phyloP scores from a whole-genome alignment of 768 basidiomycete species.

The Trametes gibbosa region DNA sequence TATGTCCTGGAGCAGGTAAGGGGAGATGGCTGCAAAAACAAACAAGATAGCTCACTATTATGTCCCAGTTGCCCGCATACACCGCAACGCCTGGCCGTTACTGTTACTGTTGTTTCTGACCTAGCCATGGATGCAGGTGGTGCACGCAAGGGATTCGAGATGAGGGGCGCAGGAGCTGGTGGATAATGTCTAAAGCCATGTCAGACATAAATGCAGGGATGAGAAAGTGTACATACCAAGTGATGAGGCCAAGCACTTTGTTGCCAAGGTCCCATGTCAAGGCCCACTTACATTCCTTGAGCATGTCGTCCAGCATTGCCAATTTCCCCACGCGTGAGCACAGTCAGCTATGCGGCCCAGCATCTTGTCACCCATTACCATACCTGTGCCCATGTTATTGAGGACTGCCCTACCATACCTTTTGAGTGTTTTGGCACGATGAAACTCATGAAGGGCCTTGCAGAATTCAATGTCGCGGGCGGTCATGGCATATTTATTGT shows the following conservation, averaged over 20 bases:
- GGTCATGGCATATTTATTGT: neutral
- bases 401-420: conserved; percentile 7
- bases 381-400: conserved; percentile 15
- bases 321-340: conserved; percentile 26
- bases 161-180: too few relatives aligned
- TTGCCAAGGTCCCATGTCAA: conserved; percentile 8
- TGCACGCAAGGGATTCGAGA: too few relatives aligned
- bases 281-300: conserved; percentile 25
- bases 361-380: conserved; percentile 23
- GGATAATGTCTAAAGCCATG: neutral
- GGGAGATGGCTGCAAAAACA: too few relatives aligned
- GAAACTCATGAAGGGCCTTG: conserved; percentile 17
- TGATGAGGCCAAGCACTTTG: neutral
- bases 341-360: conserved; percentile 26
- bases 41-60: too few relatives aligned
- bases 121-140: too few relatives aligned
- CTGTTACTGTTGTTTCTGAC: too few relatives aligned
- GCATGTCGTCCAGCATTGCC: conserved; percentile 8
- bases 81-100: too few relatives aligned
- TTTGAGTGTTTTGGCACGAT: conserved; percentile 1
- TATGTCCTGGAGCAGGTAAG: too few relatives aligned
- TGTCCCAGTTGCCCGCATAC: too few relatives aligned
- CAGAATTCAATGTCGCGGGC: conserved; percentile 6
- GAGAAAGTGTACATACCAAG: neutral
- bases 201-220: neutral